Base-by-base conservation (phyloP, 352 stramenopile species). In the Phytophthora tubulina region DNA sequence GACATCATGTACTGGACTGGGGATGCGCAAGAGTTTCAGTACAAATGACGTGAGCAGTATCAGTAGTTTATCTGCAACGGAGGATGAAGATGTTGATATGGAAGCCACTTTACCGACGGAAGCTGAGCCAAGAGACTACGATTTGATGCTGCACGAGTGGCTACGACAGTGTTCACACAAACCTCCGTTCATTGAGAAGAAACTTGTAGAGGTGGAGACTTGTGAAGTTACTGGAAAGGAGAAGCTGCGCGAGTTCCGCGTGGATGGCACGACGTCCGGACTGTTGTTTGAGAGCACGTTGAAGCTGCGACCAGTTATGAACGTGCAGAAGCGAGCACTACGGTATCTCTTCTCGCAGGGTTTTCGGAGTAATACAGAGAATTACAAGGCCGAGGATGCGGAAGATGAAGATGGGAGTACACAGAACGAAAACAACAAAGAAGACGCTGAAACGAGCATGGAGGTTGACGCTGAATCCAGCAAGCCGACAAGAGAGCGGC, bases 271-370 rank as follows among this genome's bases (percentile, higher is more conserved):
- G 27, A 86, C 85, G 9, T 78, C 83, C 0, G 84, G 74, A 2
- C 46, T 91, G 56, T 51, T 93, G 31, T 90, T 93, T 51, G 82
- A 93, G 63, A 93, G 85, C 64, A 93, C 85, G 21, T 71, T 93
- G 15, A 89, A 88, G 57, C 36, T 93, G 9, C 85, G 85, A 2
- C 85, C 85, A 1, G 83, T 93, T 9, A 76, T 72, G 30, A 80
- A 80, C 45, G 76, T 87, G 15, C 79, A 90, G 56, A 83, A 70
- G n/a, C 82, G 85, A 4, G 84, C 79, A 3, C 53, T 91, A 52
- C 74, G 85, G 56, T 91, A 91, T 68, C 79, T 93, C 30, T 93
- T 93, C 62, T 79, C 85, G 39, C 82, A 89, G 46, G 85, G 85
- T 5, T 86, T 85, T 36, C 63, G 61, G 2, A 75, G 41, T 14